Base-by-base conservation (phyloP, 164 flowering plant genomes). In the Sextonia rubra region DNA sequence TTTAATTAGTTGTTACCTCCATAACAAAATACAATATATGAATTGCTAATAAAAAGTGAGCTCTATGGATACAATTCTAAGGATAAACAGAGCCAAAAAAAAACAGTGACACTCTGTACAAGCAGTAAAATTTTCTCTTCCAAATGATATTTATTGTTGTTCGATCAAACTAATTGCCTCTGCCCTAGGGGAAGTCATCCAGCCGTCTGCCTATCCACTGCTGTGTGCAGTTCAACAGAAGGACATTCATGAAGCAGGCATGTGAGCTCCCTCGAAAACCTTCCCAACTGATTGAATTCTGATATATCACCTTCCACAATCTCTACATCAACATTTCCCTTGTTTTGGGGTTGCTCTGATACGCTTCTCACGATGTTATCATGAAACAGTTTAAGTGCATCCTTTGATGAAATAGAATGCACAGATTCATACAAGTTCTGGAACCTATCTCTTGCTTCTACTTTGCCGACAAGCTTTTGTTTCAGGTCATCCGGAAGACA, bases 401-500 rank as follows among this genome's bases (percentile, higher is more conserved):
- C 88, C 68, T 74, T 62, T 66, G 88, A 82, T 37, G 94, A 87
- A 56, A 88, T 62, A 69, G 86, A 80, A 68, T 83, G 82, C 62
- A 88, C 82, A 14, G 84, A 74, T 66, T 82, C 90, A 62, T 88
- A 77, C 82, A 90, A 81, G 32, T 49, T 24, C 71, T 78, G 85
- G 58, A 87, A 69, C 81, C 80, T 77, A 37, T 76, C 80, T 74
- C 85, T 81, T 27, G 70, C 80, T 68, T 85, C 90, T 69, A 76
- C 72, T 37, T 79, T 74, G 72, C 76, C 80, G 47, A 84, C 81
- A 77, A 94, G 71, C 69, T 77, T 85, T 62, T 85, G 87, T 73
- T 77, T 86, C 76, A 90, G 71, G n/a, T 37, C 86, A 82, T 78
- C 82, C 2, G 94, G 91, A 68, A 94, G 91, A 75, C 68, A 84